Conservation (phyloP, 768 basidiomycete genomes). For the Trametes sanguinea region DNA sequence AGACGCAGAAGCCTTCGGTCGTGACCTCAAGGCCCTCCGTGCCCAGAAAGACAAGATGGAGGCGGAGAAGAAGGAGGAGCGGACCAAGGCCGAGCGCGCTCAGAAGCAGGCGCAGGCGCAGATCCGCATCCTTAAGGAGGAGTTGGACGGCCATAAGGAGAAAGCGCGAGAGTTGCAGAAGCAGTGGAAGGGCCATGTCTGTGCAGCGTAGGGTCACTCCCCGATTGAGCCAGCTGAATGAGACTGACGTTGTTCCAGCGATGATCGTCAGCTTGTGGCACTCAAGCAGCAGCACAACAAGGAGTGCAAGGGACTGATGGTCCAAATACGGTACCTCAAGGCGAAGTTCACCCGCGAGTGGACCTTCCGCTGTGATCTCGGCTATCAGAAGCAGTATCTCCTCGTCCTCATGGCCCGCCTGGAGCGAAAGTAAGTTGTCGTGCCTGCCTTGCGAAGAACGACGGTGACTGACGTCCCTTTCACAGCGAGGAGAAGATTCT, state of each 20-base stretch:
- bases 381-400: slow-evolving; percentile 89
- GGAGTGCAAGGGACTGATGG: slow-evolving; percentile 88
- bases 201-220: slow-evolving; percentile 50
- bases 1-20: slow-evolving; percentile 78
- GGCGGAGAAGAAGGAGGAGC: slow-evolving; percentile 48
- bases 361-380: slow-evolving; percentile 70
- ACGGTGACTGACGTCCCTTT: not conserved
- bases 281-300: slow-evolving; percentile 72
- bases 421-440: slow-evolving; percentile 61
- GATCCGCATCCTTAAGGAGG: slow-evolving; percentile 64
- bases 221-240: not conserved
- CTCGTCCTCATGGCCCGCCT: slow-evolving; percentile 68
- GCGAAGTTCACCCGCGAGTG: slow-evolving; percentile 88
- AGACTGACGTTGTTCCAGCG: slow-evolving; percentile 37
- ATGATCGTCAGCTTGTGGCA: slow-evolving; percentile 53
- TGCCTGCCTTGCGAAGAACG: not conserved
- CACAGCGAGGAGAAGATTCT: slow-evolving; percentile 69
- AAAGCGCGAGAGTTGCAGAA: slow-evolving; percentile 50
- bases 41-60: slow-evolving; percentile 64
- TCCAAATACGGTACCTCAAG: slow-evolving; percentile 91
- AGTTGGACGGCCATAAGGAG: slow-evolving; percentile 57
- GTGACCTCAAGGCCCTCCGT: slow-evolving; percentile 69
- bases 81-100: slow-evolving; percentile 52
- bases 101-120: slow-evolving; percentile 71
- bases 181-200: slow-evolving; percentile 56